phyloP scores from a whole-genome alignment of 805 yeast species.

The Metschnikowia dekortorum region DNA sequence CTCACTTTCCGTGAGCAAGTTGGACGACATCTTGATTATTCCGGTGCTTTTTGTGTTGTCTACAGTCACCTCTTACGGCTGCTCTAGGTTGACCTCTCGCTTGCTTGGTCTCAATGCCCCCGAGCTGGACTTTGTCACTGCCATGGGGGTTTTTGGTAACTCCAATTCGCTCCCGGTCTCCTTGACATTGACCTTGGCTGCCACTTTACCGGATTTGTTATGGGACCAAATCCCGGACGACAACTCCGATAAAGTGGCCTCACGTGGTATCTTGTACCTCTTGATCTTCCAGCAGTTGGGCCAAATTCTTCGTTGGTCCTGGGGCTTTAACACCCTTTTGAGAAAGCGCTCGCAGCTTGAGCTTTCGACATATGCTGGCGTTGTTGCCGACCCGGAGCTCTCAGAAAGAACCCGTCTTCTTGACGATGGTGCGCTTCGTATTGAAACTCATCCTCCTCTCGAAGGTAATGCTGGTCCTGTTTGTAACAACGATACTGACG shows the following conservation, averaged over 20 bases:
- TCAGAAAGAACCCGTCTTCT: not conserved
- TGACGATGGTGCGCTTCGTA: slow-evolving; percentile 7
- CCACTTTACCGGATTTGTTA: slow-evolving; percentile 66
- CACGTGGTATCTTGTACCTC: slow-evolving; percentile 71
- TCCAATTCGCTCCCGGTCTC: slow-evolving; percentile 94
- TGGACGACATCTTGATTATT: slow-evolving; percentile 75
- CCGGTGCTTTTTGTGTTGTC: slow-evolving; percentile 81
- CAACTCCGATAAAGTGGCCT: slow-evolving; percentile 63
- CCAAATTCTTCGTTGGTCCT: slow-evolving; percentile 78
- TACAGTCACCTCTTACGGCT: slow-evolving; percentile 67
- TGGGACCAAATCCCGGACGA: slow-evolving; percentile 75
- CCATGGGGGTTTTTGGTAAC: slow-evolving; percentile 96
- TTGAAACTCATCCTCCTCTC: slow-evolving; percentile 1
- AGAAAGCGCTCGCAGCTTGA: slow-evolving; percentile 45
- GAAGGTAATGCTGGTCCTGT: not conserved
- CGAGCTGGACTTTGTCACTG: slow-evolving; percentile 88
- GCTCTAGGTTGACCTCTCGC: slow-evolving; percentile 54
- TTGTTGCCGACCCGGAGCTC: not conserved
- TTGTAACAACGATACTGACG: not conserved
- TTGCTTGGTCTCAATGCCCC: slow-evolving; percentile 58
- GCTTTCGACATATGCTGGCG: slow-evolving; percentile 13
- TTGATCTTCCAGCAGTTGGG: slow-evolving; percentile 80
- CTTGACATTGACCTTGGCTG: slow-evolving; percentile 71
- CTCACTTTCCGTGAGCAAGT: slow-evolving; percentile 65
- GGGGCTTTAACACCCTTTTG: slow-evolving; percentile 75